These are phyloP conservation scores for Zizania latifolia DNA, from an alignment of 176 grass and related monocot species.

Conservation along the genomic window DNA sequence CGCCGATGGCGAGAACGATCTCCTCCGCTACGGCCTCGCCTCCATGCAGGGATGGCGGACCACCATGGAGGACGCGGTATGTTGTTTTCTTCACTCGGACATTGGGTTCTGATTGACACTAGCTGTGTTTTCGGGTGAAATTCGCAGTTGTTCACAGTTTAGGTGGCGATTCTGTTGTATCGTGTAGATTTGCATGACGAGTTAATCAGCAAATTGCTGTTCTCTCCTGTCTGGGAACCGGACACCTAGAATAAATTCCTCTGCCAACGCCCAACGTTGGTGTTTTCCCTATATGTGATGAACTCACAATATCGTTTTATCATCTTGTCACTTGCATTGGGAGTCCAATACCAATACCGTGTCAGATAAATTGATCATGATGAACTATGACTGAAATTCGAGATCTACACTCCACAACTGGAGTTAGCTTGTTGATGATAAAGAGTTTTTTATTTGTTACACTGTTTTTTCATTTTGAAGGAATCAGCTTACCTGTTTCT, in stretches of 20 bases:
- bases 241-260: background rate
- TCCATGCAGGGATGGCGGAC: conserved; percentile 99
- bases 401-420: background rate
- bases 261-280: background rate
- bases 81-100: background rate
- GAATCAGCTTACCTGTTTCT: background rate
- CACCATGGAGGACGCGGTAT: conserved; percentile 93
- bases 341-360: background rate
- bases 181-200: background rate
- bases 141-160: background rate
- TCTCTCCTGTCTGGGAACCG: background rate
- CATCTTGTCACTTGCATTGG: background rate
- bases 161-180: background rate
- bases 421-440: background rate
- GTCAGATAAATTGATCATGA: background rate
- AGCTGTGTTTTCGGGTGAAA: background rate
- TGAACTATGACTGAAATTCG: background rate
- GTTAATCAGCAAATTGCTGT: background rate
- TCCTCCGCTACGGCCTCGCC: conserved; percentile 62
- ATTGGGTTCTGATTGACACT: background rate
- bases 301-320: background rate
- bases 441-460: background rate
- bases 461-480: background rate
- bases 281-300: background rate
- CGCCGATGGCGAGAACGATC: conserved; percentile 57